Conservation (phyloP, 371 early-diverging fungal genomes). For the Funneliformis caledonium region DNA sequence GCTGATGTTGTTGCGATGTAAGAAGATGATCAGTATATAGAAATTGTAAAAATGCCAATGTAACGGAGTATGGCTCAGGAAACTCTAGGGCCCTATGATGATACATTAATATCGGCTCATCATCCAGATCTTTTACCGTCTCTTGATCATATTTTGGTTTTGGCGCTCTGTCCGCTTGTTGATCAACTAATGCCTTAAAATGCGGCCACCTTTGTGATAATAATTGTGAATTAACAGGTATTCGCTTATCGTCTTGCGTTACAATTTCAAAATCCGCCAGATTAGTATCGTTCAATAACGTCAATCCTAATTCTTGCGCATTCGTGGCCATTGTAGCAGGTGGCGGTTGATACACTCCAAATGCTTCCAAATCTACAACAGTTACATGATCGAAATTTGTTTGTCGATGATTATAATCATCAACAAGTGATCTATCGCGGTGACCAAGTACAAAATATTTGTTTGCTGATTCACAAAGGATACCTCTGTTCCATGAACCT, state of each 20-base stretch:
- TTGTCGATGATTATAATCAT: conserved; percentile 79
- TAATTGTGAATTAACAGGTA: conserved; percentile 72
- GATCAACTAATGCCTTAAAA: conserved; percentile 56
- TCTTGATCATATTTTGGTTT: conserved; percentile 30
- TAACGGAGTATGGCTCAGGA: conserved; percentile 68
- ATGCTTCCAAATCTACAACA: conserved; percentile 72
- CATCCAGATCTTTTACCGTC: neutral
- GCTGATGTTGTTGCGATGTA: conserved; percentile 63
- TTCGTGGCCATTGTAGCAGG: conserved; percentile 58
- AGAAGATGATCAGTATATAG: conserved; percentile 78
- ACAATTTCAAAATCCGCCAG: conserved; percentile 72
- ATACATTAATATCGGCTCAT: conserved; percentile 46
- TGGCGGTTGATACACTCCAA: conserved; percentile 70
- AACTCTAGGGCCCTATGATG: conserved; percentile 53
- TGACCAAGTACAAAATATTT: conserved; percentile 75
- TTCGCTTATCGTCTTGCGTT: conserved; percentile 59
- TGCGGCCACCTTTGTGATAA: conserved; percentile 71
- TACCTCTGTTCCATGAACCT: conserved; percentile 82
- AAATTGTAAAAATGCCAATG: conserved; percentile 71
- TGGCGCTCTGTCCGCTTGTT: conserved; percentile 44
- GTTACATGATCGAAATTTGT: conserved; percentile 78
- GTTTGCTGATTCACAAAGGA: conserved; percentile 64
- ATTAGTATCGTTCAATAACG: conserved; percentile 67
- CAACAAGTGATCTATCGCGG: conserved; percentile 65
- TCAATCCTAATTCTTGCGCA: conserved; percentile 69